Conservation (phyloP, 768 basidiomycete species). For the Exidia glandulosa region DNA sequence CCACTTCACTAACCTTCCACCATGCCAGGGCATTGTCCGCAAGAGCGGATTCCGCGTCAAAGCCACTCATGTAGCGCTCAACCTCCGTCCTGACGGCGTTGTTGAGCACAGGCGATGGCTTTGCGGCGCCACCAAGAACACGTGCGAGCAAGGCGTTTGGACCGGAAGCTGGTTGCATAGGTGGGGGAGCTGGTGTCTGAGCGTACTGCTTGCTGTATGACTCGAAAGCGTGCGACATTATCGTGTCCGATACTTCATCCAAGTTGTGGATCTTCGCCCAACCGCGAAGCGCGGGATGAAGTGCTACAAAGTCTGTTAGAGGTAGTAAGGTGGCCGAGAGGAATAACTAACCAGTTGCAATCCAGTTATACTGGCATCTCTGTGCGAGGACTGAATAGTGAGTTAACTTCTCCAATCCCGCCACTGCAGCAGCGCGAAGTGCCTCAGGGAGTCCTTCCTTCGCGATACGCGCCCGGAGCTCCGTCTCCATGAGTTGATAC, state of each 20-base stretch:
- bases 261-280: conserved; percentile 11
- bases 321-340: background rate
- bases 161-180: background rate
- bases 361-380: conserved; percentile 15
- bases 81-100: background rate
- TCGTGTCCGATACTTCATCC: background rate
- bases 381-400: conserved; percentile 5
- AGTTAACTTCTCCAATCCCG: conserved; percentile 17
- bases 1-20: conserved; percentile 20
- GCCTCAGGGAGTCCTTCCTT: conserved; percentile 1
- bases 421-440: conserved; percentile 12
- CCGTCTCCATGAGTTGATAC: conserved; percentile 16
- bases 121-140: background rate
- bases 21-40: conserved; percentile 13
- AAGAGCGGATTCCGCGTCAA: background rate
- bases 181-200: background rate
- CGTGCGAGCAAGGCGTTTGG: background rate
- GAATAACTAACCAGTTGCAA: conserved; percentile 18
- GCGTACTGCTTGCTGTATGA: background rate
- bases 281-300: conserved; percentile 16
- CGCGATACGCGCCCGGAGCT: conserved; percentile 7
- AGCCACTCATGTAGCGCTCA: background rate
- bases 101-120: background rate
- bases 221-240: background rate
- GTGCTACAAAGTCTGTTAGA: conserved; percentile 9